Conservation (phyloP, 352 stramenopile genomes). For the Globisporangium barbulae region DNA sequence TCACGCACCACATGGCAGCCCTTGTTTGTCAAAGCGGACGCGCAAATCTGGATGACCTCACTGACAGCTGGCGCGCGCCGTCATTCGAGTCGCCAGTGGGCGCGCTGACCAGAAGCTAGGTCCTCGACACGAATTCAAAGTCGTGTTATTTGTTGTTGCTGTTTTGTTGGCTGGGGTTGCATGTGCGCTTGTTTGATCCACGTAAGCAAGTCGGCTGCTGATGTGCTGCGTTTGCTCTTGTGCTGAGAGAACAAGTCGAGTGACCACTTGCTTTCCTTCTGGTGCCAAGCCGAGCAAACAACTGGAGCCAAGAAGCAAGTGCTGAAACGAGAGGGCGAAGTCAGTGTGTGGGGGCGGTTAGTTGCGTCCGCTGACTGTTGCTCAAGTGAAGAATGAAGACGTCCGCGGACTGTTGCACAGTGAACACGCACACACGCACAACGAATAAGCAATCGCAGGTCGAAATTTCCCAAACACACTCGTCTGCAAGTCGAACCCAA, state of each 20-base stretch:
- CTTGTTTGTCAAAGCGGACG: background rate
- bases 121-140: background rate
- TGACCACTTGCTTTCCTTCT: too few species aligned
- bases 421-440: background rate
- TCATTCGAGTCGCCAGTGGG: slow-evolving; percentile 4
- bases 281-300: background rate
- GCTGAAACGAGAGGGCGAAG: background rate
- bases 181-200: background rate
- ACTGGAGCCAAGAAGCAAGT: background rate
- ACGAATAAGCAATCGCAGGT: slow-evolving; percentile 2
- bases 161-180: background rate
- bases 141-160: background rate
- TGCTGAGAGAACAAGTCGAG: too few species aligned
- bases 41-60: background rate
- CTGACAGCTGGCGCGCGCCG: background rate
- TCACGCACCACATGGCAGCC: background rate
- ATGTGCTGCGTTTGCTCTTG: too few species aligned
- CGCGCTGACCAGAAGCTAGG: background rate
- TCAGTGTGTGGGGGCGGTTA: background rate
- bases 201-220: background rate
- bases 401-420: background rate
- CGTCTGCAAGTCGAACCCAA: background rate
- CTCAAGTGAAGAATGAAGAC: too few species aligned
- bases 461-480: background rate
- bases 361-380: too few species aligned